These are phyloP conservation scores for Ophiostoma piceae DNA, from an alignment of 2,329 filamentous ascomycete species.

Conservation along the genomic window DNA sequence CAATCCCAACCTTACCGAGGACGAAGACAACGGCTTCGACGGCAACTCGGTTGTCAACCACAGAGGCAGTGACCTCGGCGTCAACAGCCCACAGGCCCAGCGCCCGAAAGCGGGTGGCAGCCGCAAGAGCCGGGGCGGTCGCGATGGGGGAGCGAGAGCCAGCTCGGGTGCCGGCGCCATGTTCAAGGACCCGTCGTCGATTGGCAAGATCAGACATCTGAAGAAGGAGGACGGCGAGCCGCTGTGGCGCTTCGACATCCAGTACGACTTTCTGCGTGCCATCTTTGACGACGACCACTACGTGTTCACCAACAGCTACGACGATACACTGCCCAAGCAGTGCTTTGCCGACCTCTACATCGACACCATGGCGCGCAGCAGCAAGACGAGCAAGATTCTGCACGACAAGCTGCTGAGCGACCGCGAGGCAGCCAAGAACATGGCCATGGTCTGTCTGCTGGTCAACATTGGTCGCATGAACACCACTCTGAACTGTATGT, in stretches of 20 bases:
- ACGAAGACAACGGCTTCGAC: constrained; percentile 38
- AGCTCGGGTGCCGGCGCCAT: constrained; percentile 24
- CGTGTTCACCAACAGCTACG: constrained; percentile 91
- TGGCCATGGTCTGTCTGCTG: constrained; percentile 98
- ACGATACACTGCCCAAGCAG: constrained; percentile 57
- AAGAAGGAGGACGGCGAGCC: constrained; percentile 88
- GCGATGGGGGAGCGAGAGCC: constrained; percentile 34
- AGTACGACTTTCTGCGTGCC: constrained; percentile 76
- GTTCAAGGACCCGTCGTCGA: constrained; percentile 38
- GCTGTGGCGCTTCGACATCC: constrained; percentile 80
- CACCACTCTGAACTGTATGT: constrained; percentile 90
- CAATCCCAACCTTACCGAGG: constrained; percentile 44
- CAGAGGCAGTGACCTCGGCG: constrained; percentile 22
- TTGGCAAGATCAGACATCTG: constrained; percentile 72
- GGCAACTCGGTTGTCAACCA: constrained; percentile 30
- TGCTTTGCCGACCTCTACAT: constrained; percentile 96
- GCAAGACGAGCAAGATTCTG: constrained; percentile 97
- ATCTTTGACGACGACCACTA: constrained; percentile 69
- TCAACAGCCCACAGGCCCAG: constrained; percentile 40
- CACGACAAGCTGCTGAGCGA: constrained; percentile 95
- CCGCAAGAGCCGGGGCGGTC: constrained; percentile 28
- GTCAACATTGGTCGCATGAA: constrained; percentile 99
- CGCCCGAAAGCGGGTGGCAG: constrained; percentile 20
- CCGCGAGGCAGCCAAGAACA: constrained; percentile 85
- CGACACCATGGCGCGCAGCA: constrained; percentile 96